These are phyloP conservation scores for Blastobotrys aristatus DNA, from an alignment of 1,139 yeast genomes.

Conservation along the genomic window DNA sequence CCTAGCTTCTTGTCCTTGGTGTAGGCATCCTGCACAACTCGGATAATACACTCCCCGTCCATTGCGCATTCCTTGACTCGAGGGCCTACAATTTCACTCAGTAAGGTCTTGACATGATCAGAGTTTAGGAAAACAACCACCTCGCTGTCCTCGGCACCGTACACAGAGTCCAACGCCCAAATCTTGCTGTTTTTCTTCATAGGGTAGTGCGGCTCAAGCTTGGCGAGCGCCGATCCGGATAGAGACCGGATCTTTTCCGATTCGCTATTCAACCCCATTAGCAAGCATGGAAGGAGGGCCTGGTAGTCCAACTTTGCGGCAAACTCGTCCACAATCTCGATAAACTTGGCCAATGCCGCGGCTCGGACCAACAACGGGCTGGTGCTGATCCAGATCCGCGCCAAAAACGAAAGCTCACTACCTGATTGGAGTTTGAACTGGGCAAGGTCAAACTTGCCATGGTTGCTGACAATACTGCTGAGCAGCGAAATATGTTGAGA, in stretches of 20 bases:
- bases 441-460: conserved; percentile 16
- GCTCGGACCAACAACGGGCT: conserved; percentile 31
- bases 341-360: conserved; percentile 27
- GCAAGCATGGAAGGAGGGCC: conserved; percentile 31
- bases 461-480: neutral
- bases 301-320: conserved; percentile 31
- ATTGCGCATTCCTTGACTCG: conserved; percentile 40
- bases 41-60: conserved; percentile 43
- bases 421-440: conserved; percentile 16
- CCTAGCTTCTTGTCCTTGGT: conserved; percentile 20
- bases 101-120: conserved; percentile 52
- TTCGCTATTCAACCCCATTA: conserved; percentile 29
- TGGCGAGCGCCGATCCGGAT: conserved; percentile 39
- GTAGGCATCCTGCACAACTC: conserved; percentile 31
- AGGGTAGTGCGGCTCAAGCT: conserved; percentile 33
- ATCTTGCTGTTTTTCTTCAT: conserved; percentile 38
- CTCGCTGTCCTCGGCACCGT: conserved; percentile 43
- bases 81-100: conserved; percentile 40
- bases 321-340: conserved; percentile 16
- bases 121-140: conserved; percentile 55
- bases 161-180: conserved; percentile 38
- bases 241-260: conserved; percentile 38
- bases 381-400: conserved; percentile 31
- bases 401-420: conserved; percentile 29
- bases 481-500: neutral